Base-by-base conservation (phyloP, 805 yeast genomes). In the Starmerella etchellsii region DNA sequence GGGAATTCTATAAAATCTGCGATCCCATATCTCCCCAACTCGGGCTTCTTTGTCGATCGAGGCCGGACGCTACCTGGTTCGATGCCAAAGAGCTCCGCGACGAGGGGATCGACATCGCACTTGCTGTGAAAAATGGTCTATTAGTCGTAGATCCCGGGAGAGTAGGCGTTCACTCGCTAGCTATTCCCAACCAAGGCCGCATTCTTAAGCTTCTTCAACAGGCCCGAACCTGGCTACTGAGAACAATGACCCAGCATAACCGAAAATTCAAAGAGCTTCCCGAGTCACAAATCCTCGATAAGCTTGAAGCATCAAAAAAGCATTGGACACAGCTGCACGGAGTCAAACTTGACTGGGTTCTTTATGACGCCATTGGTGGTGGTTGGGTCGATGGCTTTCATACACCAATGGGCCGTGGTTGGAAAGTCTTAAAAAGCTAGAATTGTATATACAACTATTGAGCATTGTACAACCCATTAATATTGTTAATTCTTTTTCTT, bases 341-440 rank as follows among this genome's bases (percentile, higher is more conserved):
- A 1, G 65, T 64, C 39, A 68, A 62, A 35, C 54, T 74, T 24
- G 59, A 66, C 35, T 74, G 78, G 78, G 59, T 70, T 4, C 56
- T 74, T 34, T 73, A 70, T 10, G 78, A 73, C 43, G 65, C 71
- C 7, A 61, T 65, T 38, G 79, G 79, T 2, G 65, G 69, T 2
- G 79, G 79, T 0, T 61, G 69, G 38, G 54, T 68, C 1, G 79
- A 74, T 47, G 74, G 73, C 10, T 73, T 73, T 48, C 61, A 61
- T 26, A 74, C 79, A 1, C 78, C 79, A 0, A 72, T 70, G 5
- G 77, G 81, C 1, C 55, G 74, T 35, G 76, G 78, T 2, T 71
- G 78, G 78, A 64, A 67, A 51, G 57, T 71, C 35, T 66, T 77
- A 8, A 74, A 76, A 1, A 69, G 69, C 20, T 43, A 24, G 14